A percentile compares a stretch with the other conserved stretches of the same genome.
phyloP scores from a whole-genome alignment of 352 stramenopile species.

The Halophytophthora polymorphica region DNA sequence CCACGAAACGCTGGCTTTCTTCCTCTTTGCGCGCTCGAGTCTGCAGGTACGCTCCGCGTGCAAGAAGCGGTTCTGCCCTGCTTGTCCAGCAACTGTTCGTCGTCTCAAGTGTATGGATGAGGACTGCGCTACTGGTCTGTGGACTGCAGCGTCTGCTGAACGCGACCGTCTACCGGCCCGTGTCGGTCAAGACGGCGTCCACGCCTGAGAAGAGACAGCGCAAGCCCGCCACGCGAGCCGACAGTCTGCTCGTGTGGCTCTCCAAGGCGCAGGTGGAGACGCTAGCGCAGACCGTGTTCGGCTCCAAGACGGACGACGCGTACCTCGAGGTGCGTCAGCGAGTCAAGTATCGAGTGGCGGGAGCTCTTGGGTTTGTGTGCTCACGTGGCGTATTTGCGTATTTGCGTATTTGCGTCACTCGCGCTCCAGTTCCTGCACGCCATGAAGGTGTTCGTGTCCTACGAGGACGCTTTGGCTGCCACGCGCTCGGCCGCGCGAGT shows the following conservation, averaged over 20 bases:
- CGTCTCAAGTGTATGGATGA: not conserved
- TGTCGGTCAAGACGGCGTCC: conserved; percentile 20
- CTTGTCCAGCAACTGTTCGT: not conserved
- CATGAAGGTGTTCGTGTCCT: conserved; percentile 38
- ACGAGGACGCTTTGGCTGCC: conserved; percentile 15
- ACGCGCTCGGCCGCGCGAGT: conserved; percentile 14
- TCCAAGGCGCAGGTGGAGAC: conserved; percentile 44
- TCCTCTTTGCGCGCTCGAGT: conserved; percentile 40
- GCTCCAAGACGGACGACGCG: conserved; percentile 39
- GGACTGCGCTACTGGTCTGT: too few relatives aligned
- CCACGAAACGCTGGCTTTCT: conserved; percentile 49
- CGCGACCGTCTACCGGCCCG: conserved; percentile 25
- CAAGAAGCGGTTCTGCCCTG: not conserved
- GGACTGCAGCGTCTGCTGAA: conserved; percentile 19
- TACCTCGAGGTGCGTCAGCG: conserved; percentile 37
- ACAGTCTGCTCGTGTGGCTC: conserved; percentile 38
- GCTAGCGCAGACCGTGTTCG: conserved; percentile 42
- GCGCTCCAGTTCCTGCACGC: conserved; percentile 53
- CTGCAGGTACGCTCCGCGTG: conserved; percentile 29
- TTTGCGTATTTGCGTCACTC: too few relatives aligned
- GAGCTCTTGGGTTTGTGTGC: too few relatives aligned
- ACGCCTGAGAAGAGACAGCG: conserved; percentile 10
- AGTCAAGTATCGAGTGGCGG: too few relatives aligned
- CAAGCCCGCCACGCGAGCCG: conserved; percentile 15
- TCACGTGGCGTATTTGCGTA: too few relatives aligned